Percentiles rank a stretch among this genome's conserved stretches.
Conservation (phyloP, 2,329 filamentous ascomycete genomes). For the Capronia epimyces region DNA sequence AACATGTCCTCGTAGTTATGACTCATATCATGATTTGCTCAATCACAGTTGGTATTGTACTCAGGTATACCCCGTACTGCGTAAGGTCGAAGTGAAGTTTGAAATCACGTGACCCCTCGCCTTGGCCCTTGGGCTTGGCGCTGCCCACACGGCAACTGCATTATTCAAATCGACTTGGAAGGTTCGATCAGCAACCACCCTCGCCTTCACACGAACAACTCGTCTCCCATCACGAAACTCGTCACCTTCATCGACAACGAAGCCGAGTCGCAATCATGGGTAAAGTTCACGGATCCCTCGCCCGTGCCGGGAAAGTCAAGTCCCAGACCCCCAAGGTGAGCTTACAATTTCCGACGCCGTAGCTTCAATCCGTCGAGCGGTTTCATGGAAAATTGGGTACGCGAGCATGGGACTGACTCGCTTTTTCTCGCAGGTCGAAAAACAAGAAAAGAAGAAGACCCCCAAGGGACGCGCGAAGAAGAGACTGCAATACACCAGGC, state of each 20-base stretch:
- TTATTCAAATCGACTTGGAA: slow-evolving; percentile 3
- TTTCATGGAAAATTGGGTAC: slow-evolving; percentile 7
- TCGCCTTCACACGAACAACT: slow-evolving; percentile 1
- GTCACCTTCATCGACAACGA: slow-evolving; percentile 14
- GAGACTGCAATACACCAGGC: slow-evolving; percentile 91
- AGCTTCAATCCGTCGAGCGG: slow-evolving; percentile 1
- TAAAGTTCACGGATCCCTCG: slow-evolving; percentile 85
- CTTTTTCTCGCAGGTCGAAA: slow-evolving; percentile 60
- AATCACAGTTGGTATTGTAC: too few relatives aligned
- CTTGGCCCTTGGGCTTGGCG: neutral
- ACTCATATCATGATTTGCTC: too few relatives aligned
- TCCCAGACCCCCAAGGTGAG: slow-evolving; percentile 86
- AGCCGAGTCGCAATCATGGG: slow-evolving; percentile 60
- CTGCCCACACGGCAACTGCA: neutral
- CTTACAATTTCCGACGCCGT: slow-evolving; percentile 26
- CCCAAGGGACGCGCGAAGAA: slow-evolving; percentile 98
- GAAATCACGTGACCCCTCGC: neutral
- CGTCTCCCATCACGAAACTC: slow-evolving; percentile 7
- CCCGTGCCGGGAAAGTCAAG: slow-evolving; percentile 94
- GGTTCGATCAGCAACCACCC: neutral
- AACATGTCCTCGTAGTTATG: neutral
- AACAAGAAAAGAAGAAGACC: slow-evolving; percentile 91
- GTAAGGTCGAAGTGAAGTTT: neutral
- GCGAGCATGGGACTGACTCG: slow-evolving; percentile 7
- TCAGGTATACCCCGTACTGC: too few relatives aligned